Evolutionary conservation across 164 flowering plant genomes (phyloP).

Genomic region (Umbellularia californica): DNA sequence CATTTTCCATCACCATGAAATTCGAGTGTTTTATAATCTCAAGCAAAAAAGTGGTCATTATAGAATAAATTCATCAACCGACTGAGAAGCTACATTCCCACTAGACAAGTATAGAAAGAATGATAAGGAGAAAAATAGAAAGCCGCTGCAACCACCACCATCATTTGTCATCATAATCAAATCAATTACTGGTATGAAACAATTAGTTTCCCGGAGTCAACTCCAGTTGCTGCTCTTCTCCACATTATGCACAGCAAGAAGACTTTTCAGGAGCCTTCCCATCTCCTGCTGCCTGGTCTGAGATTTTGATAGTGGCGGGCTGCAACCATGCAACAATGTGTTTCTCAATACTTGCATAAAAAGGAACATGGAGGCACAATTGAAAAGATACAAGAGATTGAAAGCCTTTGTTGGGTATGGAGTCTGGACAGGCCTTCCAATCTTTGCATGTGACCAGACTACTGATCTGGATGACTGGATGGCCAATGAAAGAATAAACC

Average conservation of each 20-base stretch:
- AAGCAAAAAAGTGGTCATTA: not conserved
- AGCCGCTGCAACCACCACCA: not conserved
- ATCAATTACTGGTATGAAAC: constrained; percentile 7
- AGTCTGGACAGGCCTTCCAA: not conserved
- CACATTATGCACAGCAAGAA: constrained; percentile 45
- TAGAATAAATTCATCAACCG: constrained; percentile 9
- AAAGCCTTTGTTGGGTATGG: not conserved
- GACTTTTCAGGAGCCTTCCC: constrained; percentile 57
- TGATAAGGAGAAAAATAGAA: constrained; percentile 18
- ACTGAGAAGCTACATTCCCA: constrained; percentile 12
- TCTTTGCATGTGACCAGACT: not conserved
- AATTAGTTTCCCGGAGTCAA: constrained; percentile 1
- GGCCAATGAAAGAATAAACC: not conserved
- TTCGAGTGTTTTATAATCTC: constrained; percentile 4
- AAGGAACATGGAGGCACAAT: no score
- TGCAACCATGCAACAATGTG: constrained; percentile 27
- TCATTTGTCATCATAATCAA: not conserved
- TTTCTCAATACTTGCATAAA: no score
- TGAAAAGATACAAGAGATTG: no score
- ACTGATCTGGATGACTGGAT: not conserved
- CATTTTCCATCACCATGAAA: not conserved
- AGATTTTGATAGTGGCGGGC: constrained; percentile 69
- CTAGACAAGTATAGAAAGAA: constrained; percentile 13
- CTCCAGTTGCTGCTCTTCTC: not conserved
- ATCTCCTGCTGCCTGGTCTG: constrained; percentile 55